Conservation (phyloP, 371 early-diverging fungal genomes). For the Mortierella sp. region DNA sequence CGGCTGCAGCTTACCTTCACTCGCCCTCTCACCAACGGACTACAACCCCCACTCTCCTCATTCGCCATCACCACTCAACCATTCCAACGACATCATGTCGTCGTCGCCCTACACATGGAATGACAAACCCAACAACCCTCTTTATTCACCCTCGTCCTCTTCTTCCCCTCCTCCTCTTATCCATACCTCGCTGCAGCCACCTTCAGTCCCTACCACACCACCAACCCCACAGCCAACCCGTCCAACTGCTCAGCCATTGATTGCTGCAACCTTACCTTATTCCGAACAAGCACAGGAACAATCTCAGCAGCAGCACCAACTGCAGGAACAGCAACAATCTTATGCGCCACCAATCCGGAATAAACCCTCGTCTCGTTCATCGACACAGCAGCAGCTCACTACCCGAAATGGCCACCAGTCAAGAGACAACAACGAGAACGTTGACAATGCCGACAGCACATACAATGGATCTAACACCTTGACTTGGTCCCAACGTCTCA, state of each 20-base stretch:
- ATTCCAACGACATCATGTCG: background rate
- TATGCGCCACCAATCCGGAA: conserved; percentile 14
- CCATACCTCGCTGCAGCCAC: background rate
- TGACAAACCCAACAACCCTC: background rate
- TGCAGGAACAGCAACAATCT: background rate
- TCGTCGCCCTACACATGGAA: background rate
- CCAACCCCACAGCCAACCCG: conserved; percentile 4
- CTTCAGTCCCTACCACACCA: background rate
- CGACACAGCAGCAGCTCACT: conserved; percentile 3
- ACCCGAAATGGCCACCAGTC: background rate
- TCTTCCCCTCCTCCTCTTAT: background rate
- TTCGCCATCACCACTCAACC: background rate
- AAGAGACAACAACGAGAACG: background rate
- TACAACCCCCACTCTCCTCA: background rate
- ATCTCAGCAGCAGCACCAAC: background rate
- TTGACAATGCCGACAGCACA: conserved; percentile 1
- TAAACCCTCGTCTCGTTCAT: conserved; percentile 12
- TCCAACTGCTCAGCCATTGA: background rate
- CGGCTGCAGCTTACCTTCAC: too few species aligned
- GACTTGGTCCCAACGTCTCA: conserved; percentile 34
- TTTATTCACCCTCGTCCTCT: background rate
- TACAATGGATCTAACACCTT: background rate
- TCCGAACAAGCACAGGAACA: background rate
- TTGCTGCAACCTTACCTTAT: background rate
- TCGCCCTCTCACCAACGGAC: background rate